Evolutionary conservation across 495 filamentous ascomycete species (phyloP).

Genomic region (Penicillium pulvis): DNA sequence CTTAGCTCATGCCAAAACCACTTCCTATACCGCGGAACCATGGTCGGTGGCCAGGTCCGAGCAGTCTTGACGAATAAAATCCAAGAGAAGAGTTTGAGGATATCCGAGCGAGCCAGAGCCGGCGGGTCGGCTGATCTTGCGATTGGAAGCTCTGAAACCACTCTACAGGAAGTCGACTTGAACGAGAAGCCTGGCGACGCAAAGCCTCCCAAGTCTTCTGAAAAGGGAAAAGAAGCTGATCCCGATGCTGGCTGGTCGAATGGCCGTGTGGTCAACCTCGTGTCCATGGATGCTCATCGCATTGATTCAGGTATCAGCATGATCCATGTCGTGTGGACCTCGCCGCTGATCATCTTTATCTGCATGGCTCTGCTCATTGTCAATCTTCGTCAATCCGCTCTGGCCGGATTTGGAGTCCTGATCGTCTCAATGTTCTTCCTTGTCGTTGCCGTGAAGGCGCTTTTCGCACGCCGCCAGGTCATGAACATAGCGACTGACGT

Average conservation of each 20-base stretch:
- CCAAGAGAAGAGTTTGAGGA: slow-evolving; percentile 5
- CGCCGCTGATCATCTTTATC: neutral
- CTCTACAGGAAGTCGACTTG: neutral
- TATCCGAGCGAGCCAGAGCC: slow-evolving; percentile 3
- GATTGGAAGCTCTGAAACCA: neutral
- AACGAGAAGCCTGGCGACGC: neutral
- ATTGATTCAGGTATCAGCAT: slow-evolving; percentile 3
- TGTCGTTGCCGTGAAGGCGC: neutral
- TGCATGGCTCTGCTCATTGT: slow-evolving; percentile 1
- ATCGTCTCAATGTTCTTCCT: neutral
- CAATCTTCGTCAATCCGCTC: neutral
- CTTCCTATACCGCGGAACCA: slow-evolving; percentile 1
- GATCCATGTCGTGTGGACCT: neutral
- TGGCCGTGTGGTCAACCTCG: neutral
- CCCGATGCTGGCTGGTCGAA: neutral
- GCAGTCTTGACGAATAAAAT: neutral
- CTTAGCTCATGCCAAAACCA: slow-evolving; percentile 1
- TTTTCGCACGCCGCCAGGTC: neutral
- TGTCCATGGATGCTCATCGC: slow-evolving; percentile 1
- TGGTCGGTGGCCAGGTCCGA: slow-evolving; percentile 1
- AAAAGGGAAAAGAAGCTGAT: neutral
- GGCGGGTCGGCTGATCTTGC: neutral
- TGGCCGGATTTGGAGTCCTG: neutral
- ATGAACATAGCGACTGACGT: neutral
- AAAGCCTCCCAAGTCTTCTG: neutral